Evolutionary conservation across 129 eudicot genomes (phyloP).

Genomic region (Pulicaria dysenterica): DNA sequence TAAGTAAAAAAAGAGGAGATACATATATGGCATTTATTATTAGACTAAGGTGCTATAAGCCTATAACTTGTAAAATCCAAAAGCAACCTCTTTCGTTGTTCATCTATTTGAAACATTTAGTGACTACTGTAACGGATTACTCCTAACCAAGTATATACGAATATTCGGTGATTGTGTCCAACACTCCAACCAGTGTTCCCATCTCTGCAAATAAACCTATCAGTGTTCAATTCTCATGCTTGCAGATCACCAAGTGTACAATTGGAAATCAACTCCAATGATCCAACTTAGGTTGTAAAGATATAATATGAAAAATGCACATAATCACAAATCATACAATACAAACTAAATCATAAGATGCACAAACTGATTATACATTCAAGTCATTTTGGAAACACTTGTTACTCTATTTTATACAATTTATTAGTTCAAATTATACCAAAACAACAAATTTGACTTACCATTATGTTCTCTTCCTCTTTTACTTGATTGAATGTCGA

Average conservation of each 20-base stretch:
- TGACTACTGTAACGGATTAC: not conserved
- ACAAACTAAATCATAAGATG: constrained; percentile 20
- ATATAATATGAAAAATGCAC: not conserved
- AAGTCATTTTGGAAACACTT: constrained; percentile 5
- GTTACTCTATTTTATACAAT: not conserved
- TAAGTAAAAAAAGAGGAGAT: constrained; percentile 13
- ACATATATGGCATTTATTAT: not conserved
- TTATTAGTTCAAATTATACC: not conserved
- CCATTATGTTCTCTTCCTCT: constrained; percentile 53
- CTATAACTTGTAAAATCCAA: constrained; percentile 4
- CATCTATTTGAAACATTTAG: not conserved
- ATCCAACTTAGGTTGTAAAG: not conserved
- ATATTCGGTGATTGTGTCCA: not conserved
- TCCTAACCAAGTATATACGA: not conserved
- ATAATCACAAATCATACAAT: constrained; percentile 10
- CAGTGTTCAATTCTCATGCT: not conserved
- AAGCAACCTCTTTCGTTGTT: not conserved
- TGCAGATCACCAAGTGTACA: constrained; percentile 9
- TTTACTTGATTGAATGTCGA: constrained; percentile 53
- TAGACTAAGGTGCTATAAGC: not conserved
- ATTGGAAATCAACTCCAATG: constrained; percentile 8
- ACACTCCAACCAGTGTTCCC: not conserved
- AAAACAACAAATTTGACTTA: constrained; percentile 31
- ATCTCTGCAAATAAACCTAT: not conserved
- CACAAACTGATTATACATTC: constrained; percentile 3